Conservation (phyloP, 495 filamentous ascomycete species). For the Hypoxylon intermedium region DNA sequence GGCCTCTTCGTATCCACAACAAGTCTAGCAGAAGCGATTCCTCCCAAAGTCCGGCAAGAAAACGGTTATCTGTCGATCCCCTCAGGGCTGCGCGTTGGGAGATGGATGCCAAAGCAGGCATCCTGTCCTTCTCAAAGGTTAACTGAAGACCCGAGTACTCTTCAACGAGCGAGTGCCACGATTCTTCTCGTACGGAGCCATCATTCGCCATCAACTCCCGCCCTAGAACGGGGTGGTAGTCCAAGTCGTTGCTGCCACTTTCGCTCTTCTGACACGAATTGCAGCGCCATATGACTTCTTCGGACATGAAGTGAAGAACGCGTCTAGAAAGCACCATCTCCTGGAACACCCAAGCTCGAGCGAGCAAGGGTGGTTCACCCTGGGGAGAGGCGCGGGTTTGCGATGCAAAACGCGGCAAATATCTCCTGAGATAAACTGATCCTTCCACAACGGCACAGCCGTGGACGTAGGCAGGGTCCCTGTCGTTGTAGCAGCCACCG, state of each 20-base stretch:
- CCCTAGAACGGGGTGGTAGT: neutral
- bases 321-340: slow-evolving; percentile 41
- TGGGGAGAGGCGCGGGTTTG: neutral
- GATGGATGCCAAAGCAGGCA: slow-evolving; percentile 6
- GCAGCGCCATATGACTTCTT: slow-evolving; percentile 46
- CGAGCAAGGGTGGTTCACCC: slow-evolving; percentile 12
- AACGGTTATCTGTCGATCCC: neutral
- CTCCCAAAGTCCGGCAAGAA: neutral
- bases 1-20: neutral
- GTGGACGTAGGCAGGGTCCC: neutral
- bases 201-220: neutral
- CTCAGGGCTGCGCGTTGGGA: neutral
- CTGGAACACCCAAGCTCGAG: slow-evolving; percentile 45
- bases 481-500: slow-evolving; percentile 2
- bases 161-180: neutral
- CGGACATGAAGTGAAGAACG: slow-evolving; percentile 33
- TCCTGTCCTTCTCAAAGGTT: slow-evolving; percentile 4
- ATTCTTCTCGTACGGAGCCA: neutral
- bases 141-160: slow-evolving; percentile 10
- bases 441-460: neutral
- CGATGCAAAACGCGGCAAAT: neutral
- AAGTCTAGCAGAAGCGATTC: neutral
- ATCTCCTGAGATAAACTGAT: neutral
- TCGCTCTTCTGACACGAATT: slow-evolving; percentile 9
- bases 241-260: slow-evolving; percentile 2